These are phyloP conservation scores for Globisporangium abappressorium DNA, from an alignment of 352 stramenopile genomes.

Conservation along the genomic window DNA sequence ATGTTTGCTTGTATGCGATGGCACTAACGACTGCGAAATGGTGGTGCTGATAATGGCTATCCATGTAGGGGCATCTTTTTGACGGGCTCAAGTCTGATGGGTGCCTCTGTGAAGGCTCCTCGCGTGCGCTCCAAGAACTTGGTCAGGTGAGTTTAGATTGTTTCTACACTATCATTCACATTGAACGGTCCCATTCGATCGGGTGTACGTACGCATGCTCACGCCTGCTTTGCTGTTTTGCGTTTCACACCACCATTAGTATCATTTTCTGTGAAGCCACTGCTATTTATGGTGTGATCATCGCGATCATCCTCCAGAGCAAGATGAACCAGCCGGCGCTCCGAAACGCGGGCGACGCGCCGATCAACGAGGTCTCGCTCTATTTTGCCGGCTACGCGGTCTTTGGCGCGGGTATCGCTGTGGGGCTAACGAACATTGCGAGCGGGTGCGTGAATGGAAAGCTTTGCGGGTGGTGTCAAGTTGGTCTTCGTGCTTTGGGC, in stretches of 20 bases:
- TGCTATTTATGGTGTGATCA: slow-evolving; percentile 99
- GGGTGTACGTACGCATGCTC: neutral
- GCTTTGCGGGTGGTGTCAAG: neutral
- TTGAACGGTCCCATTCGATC: neutral
- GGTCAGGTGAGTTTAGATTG: slow-evolving; percentile 62
- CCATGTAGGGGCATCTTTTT: slow-evolving; percentile 86
- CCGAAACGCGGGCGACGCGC: slow-evolving; percentile 53
- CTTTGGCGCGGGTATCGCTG: slow-evolving; percentile 96
- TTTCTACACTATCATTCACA: neutral
- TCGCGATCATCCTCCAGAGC: slow-evolving; percentile 99
- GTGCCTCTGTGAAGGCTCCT: slow-evolving; percentile 97
- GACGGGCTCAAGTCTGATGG: slow-evolving; percentile 95
- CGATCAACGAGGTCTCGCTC: slow-evolving; percentile 69
- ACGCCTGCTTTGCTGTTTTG: neutral
- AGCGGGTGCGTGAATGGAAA: slow-evolving; percentile 62
- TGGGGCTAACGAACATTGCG: slow-evolving; percentile 98
- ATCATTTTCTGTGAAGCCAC: slow-evolving; percentile 99
- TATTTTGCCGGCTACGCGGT: slow-evolving; percentile 98
- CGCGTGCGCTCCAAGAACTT: slow-evolving; percentile 99
- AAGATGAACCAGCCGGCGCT: slow-evolving; percentile 90
- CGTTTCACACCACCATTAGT: slow-evolving; percentile 30
- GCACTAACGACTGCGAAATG: slow-evolving; percentile 2
- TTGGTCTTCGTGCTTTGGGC: neutral
- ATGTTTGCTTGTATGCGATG: neutral
- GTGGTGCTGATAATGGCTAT: neutral